These are phyloP conservation scores for Xylaria digitata DNA, from an alignment of 2,329 filamentous ascomycete species.

Conservation along the genomic window DNA sequence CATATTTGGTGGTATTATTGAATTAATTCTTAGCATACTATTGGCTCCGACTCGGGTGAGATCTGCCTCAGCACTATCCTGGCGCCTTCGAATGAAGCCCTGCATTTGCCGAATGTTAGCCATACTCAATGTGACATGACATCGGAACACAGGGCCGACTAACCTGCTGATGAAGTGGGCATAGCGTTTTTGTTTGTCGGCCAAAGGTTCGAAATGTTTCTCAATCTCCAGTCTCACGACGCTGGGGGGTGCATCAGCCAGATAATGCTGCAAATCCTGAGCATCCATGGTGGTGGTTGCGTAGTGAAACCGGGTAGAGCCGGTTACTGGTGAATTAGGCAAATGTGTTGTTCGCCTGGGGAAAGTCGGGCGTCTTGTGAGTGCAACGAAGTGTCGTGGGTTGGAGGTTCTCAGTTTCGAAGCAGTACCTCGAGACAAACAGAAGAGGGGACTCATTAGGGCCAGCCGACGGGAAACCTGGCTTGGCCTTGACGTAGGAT, in stretches of 20 bases:
- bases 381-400: conserved; percentile 33
- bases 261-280: conserved; percentile 77
- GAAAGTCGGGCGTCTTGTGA: conserved; percentile 30
- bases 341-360: conserved; percentile 19
- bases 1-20: conserved; percentile 12
- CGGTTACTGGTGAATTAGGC: conserved; percentile 14
- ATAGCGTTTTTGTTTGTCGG: conserved; percentile 84
- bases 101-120: conserved; percentile 50
- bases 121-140: conserved; percentile 27
- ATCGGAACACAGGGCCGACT: conserved; percentile 29
- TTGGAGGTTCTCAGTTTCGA: conserved; percentile 41
- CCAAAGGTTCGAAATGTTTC: conserved; percentile 86
- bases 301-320: conserved; percentile 33
- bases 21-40: conserved; percentile 52
- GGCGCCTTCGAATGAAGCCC: conserved; percentile 80
- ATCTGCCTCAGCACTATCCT: conserved; percentile 84
- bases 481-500: conserved; percentile 5
- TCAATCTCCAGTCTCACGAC: conserved; percentile 90
- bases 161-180: conserved; percentile 89
- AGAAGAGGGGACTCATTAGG: conserved; percentile 41
- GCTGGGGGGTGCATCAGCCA: conserved; percentile 89
- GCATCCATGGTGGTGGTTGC: conserved; percentile 65
- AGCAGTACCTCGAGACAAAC: conserved; percentile 38
- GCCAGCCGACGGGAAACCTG: conserved; percentile 8
- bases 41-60: conserved; percentile 82